These are phyloP conservation scores for Syzygium aqueum DNA, from an alignment of 345 rosid genomes.

Conservation along the genomic window DNA sequence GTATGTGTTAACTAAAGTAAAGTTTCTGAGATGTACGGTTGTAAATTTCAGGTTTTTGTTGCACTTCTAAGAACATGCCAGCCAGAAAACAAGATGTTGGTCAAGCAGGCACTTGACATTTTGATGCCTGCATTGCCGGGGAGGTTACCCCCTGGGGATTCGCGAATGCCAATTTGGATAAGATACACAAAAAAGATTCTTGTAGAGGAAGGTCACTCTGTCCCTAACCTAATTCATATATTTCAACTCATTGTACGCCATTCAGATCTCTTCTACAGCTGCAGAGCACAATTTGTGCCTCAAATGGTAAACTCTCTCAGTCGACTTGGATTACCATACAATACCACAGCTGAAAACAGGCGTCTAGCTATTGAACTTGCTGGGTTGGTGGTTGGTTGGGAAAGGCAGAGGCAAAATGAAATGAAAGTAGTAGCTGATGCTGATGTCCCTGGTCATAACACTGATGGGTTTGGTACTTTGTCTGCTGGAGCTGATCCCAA, in stretches of 20 bases:
- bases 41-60: slow-evolving; percentile 80
- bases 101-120: slow-evolving; percentile 98
- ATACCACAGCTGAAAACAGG: slow-evolving; percentile 88
- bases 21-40: background rate
- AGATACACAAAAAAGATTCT: slow-evolving; percentile 93
- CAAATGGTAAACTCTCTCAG: slow-evolving; percentile 99
- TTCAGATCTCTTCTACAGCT: slow-evolving; percentile 92
- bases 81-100: slow-evolving; percentile 93
- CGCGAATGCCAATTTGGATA: slow-evolving; percentile 99
- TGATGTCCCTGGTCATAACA: slow-evolving; percentile 50
- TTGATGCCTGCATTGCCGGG: slow-evolving; percentile 96
- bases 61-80: slow-evolving; percentile 99
- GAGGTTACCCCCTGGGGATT: slow-evolving; percentile 92
- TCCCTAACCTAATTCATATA: slow-evolving; percentile 95
- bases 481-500: slow-evolving; percentile 54
- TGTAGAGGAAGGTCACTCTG: slow-evolving; percentile 98
- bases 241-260: slow-evolving; percentile 98
- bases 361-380: slow-evolving; percentile 99
- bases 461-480: slow-evolving; percentile 47
- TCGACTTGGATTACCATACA: slow-evolving; percentile 94
- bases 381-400: slow-evolving; percentile 98
- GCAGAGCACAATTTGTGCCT: slow-evolving; percentile 98
- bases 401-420: slow-evolving; percentile 94
- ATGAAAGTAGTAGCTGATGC: slow-evolving; percentile 59
- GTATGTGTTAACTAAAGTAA: background rate